Percentiles rank a stretch among this genome's conserved stretches.
These are phyloP conservation scores for Pythium sp. DNA, from an alignment of 352 stramenopile species.

Conservation along the genomic window DNA sequence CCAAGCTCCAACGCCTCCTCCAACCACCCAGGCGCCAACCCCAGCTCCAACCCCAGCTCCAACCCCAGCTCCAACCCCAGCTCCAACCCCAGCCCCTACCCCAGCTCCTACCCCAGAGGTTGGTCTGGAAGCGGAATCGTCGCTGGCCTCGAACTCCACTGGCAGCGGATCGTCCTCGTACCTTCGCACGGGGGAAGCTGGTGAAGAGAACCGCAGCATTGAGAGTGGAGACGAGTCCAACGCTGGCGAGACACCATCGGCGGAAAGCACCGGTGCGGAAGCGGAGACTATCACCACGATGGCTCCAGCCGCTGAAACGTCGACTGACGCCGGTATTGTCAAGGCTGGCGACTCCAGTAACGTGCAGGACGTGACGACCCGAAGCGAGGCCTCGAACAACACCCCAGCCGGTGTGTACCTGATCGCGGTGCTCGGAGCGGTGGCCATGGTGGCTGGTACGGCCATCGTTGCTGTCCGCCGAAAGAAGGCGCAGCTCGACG, in stretches of 20 bases:
- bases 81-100: constrained; percentile 15
- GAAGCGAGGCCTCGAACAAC: background rate
- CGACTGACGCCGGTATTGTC: background rate
- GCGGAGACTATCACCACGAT: constrained; percentile 6
- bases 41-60: constrained; percentile 2
- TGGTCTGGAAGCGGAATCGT: constrained; percentile 8
- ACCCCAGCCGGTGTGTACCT: constrained; percentile 24
- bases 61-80: constrained; percentile 13
- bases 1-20: constrained; percentile 20
- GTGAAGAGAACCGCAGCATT: constrained; percentile 19
- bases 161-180: constrained; percentile 3
- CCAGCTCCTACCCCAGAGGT: constrained; percentile 15
- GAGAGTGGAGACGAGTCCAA: constrained; percentile 11
- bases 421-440: constrained; percentile 16
- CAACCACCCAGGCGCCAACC: constrained; percentile 13
- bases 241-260: constrained; percentile 11
- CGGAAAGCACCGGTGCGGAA: constrained; percentile 1
- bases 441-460: constrained; percentile 27
- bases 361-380: constrained; percentile 14
- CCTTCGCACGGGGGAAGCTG: background rate
- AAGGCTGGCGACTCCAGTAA: constrained; percentile 1
- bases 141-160: background rate
- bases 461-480: constrained; percentile 46
- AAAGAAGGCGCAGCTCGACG: constrained; percentile 58
- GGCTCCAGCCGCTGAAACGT: background rate